Evolutionary conservation across 768 basidiomycete genomes (phyloP), one percentile per base, ranked within the genome.

Genomic region (Boletus sp.): DNA sequence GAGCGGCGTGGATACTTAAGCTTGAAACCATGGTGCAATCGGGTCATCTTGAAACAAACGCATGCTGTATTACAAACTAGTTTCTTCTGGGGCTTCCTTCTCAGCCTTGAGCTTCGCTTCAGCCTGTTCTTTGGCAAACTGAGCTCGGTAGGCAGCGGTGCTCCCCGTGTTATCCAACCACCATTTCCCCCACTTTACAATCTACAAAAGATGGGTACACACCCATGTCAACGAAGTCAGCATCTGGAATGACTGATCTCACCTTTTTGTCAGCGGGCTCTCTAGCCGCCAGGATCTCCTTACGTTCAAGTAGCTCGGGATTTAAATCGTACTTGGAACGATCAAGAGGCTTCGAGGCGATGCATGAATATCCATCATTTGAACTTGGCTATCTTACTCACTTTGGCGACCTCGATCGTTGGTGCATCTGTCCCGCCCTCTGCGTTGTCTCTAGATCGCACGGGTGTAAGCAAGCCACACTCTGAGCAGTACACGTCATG

Each of bases 401-500:
- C 61, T 28, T 33, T 48, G 30, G 61, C 59, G 14, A 49, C 7
- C 4, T 41, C 49, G 12, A 62, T 54, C 10, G 48, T 61, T 2
- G 61, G 59, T 17, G 61, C 61, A 0, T 61, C 59, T 5, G 5
- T 32, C 5, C 61, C 61, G 10, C 61, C 61, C n/a, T 62, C 61
- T 15, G 46, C 49, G 14, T 57, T 62, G 37, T 61, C n/a, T 41
- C 61, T 50, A 7, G 61, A 62, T 11, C 61, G 55, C 17, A 51
- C 61, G 1, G 18, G 12, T 2, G 55, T 62, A 18, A 62, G 44
- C 35, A 57, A 15, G 10, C 61, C 61, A 20, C 61, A 62, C 46
- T 62, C 61, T 5, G 61, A 61, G 36, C 61, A 62, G 48, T 62
- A 61, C 17, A 62, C 61, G 17, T 62, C 61, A 9, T 62, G 59